Conservation (phyloP, 2,329 filamentous ascomycete genomes). For the Sclerotinia nivalis region DNA sequence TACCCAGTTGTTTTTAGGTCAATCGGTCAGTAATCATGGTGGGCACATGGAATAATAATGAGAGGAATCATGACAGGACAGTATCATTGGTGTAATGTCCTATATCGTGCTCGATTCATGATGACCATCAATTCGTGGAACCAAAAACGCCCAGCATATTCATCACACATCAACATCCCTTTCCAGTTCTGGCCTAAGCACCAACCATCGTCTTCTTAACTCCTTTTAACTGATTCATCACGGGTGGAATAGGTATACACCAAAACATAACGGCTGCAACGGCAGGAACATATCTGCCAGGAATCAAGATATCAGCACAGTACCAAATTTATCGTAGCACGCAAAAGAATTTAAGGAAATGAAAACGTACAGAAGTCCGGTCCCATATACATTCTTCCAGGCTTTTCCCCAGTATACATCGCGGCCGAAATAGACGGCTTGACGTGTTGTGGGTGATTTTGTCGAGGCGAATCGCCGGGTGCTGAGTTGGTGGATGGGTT, state of each 20-base stretch:
- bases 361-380: neutral
- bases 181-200: neutral
- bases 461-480: neutral
- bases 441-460: neutral
- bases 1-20: slow-evolving; percentile 19
- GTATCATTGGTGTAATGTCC: neutral
- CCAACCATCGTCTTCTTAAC: neutral
- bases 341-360: neutral
- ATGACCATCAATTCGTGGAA: neutral
- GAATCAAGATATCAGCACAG: neutral
- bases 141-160: neutral
- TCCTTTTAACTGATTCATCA: slow-evolving; percentile 16
- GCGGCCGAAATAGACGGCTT: slow-evolving; percentile 8
- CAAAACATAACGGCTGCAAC: slow-evolving; percentile 17
- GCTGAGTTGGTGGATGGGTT: neutral
- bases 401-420: slow-evolving; percentile 21
- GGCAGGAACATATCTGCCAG: slow-evolving; percentile 2
- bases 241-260: neutral
- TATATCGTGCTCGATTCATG: neutral
- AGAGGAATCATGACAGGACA: neutral
- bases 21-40: neutral
- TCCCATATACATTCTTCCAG: neutral
- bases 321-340: neutral
- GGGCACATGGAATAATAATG: slow-evolving; percentile 7
- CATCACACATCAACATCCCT: neutral